Percentiles rank a stretch among this genome's conserved stretches.
phyloP scores from a whole-genome alignment of 208 protist species.

The Leishmania major region DNA sequence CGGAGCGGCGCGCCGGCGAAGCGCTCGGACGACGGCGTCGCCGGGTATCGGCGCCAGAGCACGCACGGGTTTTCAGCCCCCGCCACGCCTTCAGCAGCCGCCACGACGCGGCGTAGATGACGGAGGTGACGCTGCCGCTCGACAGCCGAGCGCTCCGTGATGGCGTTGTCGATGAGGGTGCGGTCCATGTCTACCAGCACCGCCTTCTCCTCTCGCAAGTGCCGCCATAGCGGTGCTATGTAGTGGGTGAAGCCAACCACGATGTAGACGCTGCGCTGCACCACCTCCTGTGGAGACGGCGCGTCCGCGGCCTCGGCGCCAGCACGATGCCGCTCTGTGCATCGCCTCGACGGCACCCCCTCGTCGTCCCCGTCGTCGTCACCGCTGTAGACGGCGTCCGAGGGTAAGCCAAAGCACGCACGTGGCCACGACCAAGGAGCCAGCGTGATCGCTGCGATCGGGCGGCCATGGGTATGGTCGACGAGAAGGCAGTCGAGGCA shows the following conservation, averaged over 20 bases:
- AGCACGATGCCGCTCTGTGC: background rate
- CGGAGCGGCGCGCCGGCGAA: conserved; percentile 6
- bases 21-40: background rate
- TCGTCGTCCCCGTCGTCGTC: background rate
- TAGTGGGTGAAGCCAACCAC: conserved; percentile 65
- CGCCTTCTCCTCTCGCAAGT: conserved; percentile 64
- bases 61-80: conserved; percentile 21
- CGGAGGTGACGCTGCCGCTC: conserved; percentile 32
- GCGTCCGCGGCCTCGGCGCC: background rate
- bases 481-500: conserved; percentile 75
- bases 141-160: conserved; percentile 32
- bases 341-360: background rate
- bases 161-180: conserved; percentile 82
- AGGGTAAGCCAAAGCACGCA: background rate
- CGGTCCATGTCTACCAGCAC: conserved; percentile 87
- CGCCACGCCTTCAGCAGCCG: conserved; percentile 2
- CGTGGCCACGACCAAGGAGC: conserved; percentile 9
- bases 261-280: conserved; percentile 44
- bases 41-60: conserved; percentile 8
- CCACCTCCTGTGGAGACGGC: conserved; percentile 26
- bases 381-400: background rate
- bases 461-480: conserved; percentile 45
- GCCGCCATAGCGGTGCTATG: conserved; percentile 56
- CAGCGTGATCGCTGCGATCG: conserved; percentile 59
- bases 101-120: conserved; percentile 15